Conservation (phyloP, 2,329 filamentous ascomycete genomes). For the Aureobasidium sp. region DNA sequence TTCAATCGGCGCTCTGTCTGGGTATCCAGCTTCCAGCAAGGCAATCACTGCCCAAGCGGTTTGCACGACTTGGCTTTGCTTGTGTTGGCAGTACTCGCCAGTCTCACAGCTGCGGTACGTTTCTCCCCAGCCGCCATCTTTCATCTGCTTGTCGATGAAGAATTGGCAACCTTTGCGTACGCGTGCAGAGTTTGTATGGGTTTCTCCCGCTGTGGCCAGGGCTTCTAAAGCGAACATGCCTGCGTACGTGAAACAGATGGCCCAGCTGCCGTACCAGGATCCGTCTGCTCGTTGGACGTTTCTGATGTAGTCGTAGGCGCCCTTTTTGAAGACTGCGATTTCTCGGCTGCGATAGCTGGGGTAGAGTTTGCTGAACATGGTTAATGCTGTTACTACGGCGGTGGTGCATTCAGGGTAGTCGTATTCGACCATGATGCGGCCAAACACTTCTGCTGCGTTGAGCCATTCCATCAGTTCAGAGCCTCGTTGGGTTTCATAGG, state of each 20-base stretch:
- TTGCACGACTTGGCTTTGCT: conserved; percentile 81
- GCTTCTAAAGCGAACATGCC: conserved; percentile 94
- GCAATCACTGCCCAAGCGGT: conserved; percentile 81
- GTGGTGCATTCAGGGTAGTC: conserved; percentile 98
- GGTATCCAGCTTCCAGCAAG: conserved; percentile 74
- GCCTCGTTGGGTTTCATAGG: conserved; percentile 78
- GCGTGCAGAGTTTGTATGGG: conserved; percentile 61
- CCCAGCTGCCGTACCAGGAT: conserved; percentile 98
- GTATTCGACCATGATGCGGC: conserved; percentile 96
- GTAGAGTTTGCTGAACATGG: conserved; percentile 71
- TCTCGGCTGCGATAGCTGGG: conserved; percentile 70
- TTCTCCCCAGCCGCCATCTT: conserved; percentile 94
- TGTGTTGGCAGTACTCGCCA: conserved; percentile 66
- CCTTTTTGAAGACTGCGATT: conserved; percentile 61
- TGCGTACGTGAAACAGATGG: conserved; percentile 95
- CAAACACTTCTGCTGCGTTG: conserved; percentile 95
- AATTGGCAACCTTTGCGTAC: conserved; percentile 76
- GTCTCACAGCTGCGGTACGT: conserved; percentile 80
- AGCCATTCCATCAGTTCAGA: conserved; percentile 71
- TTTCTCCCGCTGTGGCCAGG: conserved; percentile 72
- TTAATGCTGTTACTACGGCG: conserved; percentile 79
- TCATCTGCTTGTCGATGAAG: conserved; percentile 71
- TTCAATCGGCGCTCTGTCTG: conserved; percentile 61
- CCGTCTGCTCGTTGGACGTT: conserved; percentile 68
- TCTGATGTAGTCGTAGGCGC: conserved; percentile 77